Base-by-base conservation (phyloP, 768 basidiomycete genomes). In the Favolaschia claudopus region DNA sequence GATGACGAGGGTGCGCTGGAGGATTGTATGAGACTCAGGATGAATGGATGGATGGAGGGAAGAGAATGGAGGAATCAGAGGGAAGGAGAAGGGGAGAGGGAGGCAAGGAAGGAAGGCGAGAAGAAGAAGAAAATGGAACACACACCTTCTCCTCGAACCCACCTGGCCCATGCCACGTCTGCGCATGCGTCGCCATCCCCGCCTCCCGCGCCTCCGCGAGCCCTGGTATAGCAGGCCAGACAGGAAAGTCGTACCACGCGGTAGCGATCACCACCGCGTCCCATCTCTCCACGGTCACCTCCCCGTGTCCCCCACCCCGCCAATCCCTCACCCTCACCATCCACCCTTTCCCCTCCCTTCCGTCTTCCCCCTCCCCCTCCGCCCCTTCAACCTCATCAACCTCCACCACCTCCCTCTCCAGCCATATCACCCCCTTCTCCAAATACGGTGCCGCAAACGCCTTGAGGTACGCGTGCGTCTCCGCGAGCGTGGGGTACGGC, bases 1-100 rank as follows among this genome's bases (percentile, higher is more conserved):
- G 4, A 85, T 67, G 10, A 85, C 74, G 1, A 83, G 72, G 20
- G 77, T 72, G 17, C 77, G 76, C 84, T 85, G n/a, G 8, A 19
- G 20, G 15, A 19, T 14, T 7, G 17, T 5, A 36, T n/a, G 49
- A 14, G 53, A 32, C 27, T 45, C 20, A 45, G 9, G 12, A 24
- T 14, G 14, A 56, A 32, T 19, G 20, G 3, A 48, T 43, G 22
- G 27, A 32, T 14, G 20, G 22, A 57, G 27, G n/a, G n/a, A n/a
- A n/a, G n/a, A n/a, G n/a, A n/a, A n/a, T n/a, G n/a, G n/a, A n/a
- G n/a, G n/a, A n/a, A n/a, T n/a, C n/a, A n/a, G n/a, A n/a, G n/a
- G n/a, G n/a, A n/a, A n/a, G n/a, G n/a, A n/a, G n/a, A n/a, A n/a
- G n/a, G n/a, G n/a, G n/a, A n/a, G n/a, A n/a, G n/a, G n/a, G n/a